These are phyloP conservation scores for Fusarium azukiicola DNA, from an alignment of 2,329 filamentous ascomycete species.

Conservation along the genomic window DNA sequence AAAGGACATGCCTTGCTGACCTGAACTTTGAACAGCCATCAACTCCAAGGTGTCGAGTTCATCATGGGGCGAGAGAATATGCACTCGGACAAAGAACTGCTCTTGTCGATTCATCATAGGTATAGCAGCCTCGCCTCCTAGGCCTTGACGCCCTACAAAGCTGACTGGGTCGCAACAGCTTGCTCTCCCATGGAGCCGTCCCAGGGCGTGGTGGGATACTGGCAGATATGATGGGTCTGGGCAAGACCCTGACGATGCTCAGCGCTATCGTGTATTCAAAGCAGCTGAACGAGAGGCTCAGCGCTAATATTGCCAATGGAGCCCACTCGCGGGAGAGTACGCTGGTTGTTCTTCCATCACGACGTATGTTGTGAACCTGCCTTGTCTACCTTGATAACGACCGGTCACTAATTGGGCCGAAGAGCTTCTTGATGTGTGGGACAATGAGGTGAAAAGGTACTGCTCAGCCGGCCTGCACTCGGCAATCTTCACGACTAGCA, in stretches of 20 bases:
- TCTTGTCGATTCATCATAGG: background rate
- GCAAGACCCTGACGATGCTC: slow-evolving; percentile 36
- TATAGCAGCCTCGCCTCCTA: background rate
- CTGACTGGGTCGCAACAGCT: background rate
- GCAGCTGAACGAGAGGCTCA: background rate
- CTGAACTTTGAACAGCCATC: background rate
- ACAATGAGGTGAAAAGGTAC: background rate
- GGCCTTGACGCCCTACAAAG: background rate
- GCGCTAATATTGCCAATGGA: background rate
- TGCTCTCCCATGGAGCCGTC: background rate
- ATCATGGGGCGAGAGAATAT: background rate
- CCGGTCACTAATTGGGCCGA: background rate
- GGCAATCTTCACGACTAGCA: no score
- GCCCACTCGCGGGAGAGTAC: background rate
- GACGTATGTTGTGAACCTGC: background rate
- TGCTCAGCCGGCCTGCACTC: no score
- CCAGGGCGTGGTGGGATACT: slow-evolving; percentile 19
- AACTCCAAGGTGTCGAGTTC: slow-evolving; percentile 1
- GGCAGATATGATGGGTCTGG: slow-evolving; percentile 36
- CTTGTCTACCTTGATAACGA: background rate
- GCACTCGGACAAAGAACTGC: background rate
- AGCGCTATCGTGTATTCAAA: slow-evolving; percentile 23
- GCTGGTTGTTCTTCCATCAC: background rate
- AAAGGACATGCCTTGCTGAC: background rate
- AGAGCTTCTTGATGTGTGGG: slow-evolving; percentile 34